Base-by-base conservation (phyloP, 805 yeast genomes). In the Candida nonsorbophila region DNA sequence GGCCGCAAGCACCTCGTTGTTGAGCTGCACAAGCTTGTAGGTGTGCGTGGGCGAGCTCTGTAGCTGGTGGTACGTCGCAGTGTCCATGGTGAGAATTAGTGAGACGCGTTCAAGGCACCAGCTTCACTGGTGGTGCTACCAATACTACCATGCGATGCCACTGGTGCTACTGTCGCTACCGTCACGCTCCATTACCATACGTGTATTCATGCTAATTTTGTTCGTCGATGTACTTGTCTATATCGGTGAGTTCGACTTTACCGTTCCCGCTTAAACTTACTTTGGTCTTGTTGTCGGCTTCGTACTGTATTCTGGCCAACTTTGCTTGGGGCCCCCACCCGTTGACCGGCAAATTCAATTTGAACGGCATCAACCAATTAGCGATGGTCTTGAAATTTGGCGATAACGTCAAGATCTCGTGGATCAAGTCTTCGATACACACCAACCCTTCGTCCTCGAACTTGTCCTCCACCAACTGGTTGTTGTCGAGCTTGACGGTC, bases 361-460 rank as follows among this genome's bases (percentile, higher is more conserved):
- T 63, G 62, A 84, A 82, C 21, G 94, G 92, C 35, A 71, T 67
- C 45, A 84, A 51, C 68, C 85, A 83, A 43, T 67, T 63, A 36
- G 71, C 63, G 34, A 77, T 74, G 16, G 56, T 56, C 44, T 77
- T 74, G 63, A 84, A 84, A 37, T 69, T 59, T 15, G 75, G 84
- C 12, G 86, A 83, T 42, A 81, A 46, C 11, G 77, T 53, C 13
- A 63, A 66, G 30, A 84, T 67, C 57, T 83, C 90, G 48, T 79
- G 85, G 31, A 84, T 73, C 33, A 84, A 66, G 57, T 84, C 94
- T 61, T 84, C 92, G 12, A 81, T 71, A 73, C 94, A 84, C 39
- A 84, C 76, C 36, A 80, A 62, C 16, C 90, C 87, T 31, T 65
- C 60, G 22, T 53, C 56, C 28, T 79, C 83, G 38, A 84, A 66